phyloP scores from a whole-genome alignment of 169 alveolate genomes.

The Eimeria nieschulzi region DNA sequence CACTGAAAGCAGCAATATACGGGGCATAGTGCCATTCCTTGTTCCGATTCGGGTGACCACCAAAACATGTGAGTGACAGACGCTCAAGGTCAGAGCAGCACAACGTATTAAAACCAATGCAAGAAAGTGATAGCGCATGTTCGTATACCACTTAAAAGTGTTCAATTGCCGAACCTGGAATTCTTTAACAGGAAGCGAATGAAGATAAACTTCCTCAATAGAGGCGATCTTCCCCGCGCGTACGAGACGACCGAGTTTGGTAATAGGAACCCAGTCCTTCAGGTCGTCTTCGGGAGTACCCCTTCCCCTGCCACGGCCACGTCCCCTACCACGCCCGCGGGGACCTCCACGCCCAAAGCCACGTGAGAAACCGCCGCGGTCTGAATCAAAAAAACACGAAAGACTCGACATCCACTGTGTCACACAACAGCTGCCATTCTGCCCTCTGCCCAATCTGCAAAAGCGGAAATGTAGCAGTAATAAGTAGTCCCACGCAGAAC shows the following conservation, averaged over 20 bases:
- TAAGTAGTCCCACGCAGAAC: not conserved
- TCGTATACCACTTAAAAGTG: not conserved
- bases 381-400: slow-evolving; percentile 26
- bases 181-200: slow-evolving; percentile 99
- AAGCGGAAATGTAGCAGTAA: not conserved
- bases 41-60: not conserved
- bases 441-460: not conserved
- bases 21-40: not conserved
- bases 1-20: not conserved
- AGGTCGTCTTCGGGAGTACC: slow-evolving; percentile 95
- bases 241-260: slow-evolving; percentile 99
- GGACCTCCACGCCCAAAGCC: slow-evolving; percentile 80
- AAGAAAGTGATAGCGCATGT: not conserved
- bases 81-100: not conserved
- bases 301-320: slow-evolving; percentile 85
- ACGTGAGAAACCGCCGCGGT: slow-evolving; percentile 80
- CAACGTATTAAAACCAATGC: not conserved
- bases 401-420: not conserved
- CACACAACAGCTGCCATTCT: no score
- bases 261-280: slow-evolving; percentile 98
- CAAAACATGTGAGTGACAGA: not conserved
- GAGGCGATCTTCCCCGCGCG: slow-evolving; percentile 96
- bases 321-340: slow-evolving; percentile 78
- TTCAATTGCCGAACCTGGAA: slow-evolving; percentile 89
- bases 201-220: slow-evolving; percentile 98